Conservation (phyloP, 2,329 filamentous ascomycete genomes). For the Myotisia sp. region DNA sequence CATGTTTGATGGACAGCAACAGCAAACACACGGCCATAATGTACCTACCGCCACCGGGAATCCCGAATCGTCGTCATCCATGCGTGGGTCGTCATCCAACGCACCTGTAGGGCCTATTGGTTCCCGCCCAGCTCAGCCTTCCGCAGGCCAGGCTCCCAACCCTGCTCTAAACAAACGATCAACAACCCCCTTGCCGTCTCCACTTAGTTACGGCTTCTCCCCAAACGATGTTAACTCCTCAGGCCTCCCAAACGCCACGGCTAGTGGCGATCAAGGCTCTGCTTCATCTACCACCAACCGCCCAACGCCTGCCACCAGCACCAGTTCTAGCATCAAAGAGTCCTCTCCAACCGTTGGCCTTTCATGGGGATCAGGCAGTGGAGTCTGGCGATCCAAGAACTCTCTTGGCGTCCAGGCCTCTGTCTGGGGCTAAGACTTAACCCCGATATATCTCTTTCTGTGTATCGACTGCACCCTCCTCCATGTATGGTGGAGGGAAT, state of each 20-base stretch:
- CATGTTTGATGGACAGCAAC: slow-evolving; percentile 41
- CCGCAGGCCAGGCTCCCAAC: slow-evolving; percentile 31
- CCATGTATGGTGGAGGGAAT: too few relatives aligned
- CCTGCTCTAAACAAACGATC: slow-evolving; percentile 61
- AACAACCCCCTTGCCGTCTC: slow-evolving; percentile 83
- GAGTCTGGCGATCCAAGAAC: slow-evolving; percentile 73
- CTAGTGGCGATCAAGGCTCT: slow-evolving; percentile 38
- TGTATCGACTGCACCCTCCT: background rate
- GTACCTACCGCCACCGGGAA: slow-evolving; percentile 68
- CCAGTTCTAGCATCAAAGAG: slow-evolving; percentile 22
- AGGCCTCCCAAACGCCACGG: slow-evolving; percentile 19
- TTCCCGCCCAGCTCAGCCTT: slow-evolving; percentile 55
- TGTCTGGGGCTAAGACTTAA: slow-evolving; percentile 62
- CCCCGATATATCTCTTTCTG: background rate
- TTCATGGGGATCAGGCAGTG: slow-evolving; percentile 66
- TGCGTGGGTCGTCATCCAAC: slow-evolving; percentile 43
- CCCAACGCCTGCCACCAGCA: slow-evolving; percentile 28
- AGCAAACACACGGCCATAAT: slow-evolving; percentile 58
- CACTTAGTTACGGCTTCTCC: slow-evolving; percentile 59
- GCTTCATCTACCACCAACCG: slow-evolving; percentile 48
- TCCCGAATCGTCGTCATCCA: slow-evolving; percentile 55
- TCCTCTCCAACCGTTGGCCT: slow-evolving; percentile 34
- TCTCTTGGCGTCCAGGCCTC: slow-evolving; percentile 76
- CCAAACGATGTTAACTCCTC: slow-evolving; percentile 32
- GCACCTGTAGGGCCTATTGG: slow-evolving; percentile 75